Evolutionary conservation across 345 rosid genomes (phyloP).

Genomic region (Populus simonii): DNA sequence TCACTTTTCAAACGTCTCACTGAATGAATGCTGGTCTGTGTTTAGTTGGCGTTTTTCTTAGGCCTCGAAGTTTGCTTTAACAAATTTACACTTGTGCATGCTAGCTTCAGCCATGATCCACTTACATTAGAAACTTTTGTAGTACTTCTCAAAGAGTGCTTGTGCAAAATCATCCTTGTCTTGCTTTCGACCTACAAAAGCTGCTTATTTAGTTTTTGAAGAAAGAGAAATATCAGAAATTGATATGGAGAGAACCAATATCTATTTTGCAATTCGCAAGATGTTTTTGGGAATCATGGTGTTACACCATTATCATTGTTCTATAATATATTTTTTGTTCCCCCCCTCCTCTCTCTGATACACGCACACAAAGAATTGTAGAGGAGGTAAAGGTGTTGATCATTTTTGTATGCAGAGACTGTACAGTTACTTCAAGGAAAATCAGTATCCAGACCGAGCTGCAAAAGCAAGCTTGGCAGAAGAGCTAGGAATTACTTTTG

Average conservation of each 20-base stretch:
- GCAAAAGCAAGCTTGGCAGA: conserved; percentile 54
- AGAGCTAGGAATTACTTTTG: conserved; percentile 57
- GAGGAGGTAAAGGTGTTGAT: neutral
- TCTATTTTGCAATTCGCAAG: neutral
- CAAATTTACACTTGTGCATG: neutral
- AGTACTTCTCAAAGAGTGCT: neutral
- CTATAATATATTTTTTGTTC: neutral
- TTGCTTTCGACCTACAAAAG: neutral
- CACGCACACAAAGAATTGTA: neutral
- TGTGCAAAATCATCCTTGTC: no score
- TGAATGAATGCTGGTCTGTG: neutral
- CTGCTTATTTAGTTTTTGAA: neutral
- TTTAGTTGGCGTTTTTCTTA: neutral
- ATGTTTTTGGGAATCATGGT: neutral
- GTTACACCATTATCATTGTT: neutral
- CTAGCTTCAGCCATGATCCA: neutral
- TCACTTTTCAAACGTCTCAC: no score
- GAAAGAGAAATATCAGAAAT: neutral
- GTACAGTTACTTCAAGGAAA: conserved; percentile 47
- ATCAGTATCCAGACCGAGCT: conserved; percentile 67
- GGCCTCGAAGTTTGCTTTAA: neutral
- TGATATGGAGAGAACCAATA: neutral
- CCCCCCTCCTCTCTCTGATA: neutral
- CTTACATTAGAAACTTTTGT: neutral
- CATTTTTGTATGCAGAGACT: conserved; percentile 50